Evolutionary conservation across 1,284 basidiomycete genomes (phyloP).

Genomic region (Afroboletus lepidellus): DNA sequence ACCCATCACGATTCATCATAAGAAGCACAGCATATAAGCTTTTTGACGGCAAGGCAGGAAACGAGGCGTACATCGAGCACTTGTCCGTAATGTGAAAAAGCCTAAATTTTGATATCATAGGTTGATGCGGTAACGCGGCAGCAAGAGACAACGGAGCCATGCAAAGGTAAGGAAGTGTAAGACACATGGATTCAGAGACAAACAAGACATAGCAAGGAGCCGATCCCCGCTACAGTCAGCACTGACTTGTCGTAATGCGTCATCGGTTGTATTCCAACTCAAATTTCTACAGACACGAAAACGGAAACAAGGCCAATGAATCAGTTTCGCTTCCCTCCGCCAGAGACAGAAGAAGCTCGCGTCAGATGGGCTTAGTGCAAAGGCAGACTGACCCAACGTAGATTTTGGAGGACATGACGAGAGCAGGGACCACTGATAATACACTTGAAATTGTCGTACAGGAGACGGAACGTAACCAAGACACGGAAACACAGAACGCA

Average conservation of each 20-base stretch:
- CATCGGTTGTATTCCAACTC: slow-evolving; percentile 95
- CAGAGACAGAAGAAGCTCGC: slow-evolving; percentile 43
- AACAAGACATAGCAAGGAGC: slow-evolving; percentile 37
- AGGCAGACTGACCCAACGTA: slow-evolving; percentile 80
- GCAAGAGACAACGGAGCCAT: slow-evolving; percentile 35
- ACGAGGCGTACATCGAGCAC: slow-evolving; percentile 72
- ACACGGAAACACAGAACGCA: slow-evolving; percentile 49
- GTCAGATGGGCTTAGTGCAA: slow-evolving; percentile 40
- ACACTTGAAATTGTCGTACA: slow-evolving; percentile 39
- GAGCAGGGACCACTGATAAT: slow-evolving; percentile 35
- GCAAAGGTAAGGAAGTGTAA: slow-evolving; percentile 29
- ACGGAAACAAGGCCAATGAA: slow-evolving; percentile 35
- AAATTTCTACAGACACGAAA: slow-evolving; percentile 68
- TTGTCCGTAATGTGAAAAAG: slow-evolving; percentile 65
- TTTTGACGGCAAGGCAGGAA: slow-evolving; percentile 37
- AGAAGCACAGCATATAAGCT: slow-evolving; percentile 22
- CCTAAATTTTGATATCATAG: slow-evolving; percentile 50
- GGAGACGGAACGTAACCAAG: slow-evolving; percentile 46
- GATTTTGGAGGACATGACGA: slow-evolving; percentile 74
- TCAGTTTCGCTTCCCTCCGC: slow-evolving; percentile 51
- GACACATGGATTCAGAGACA: slow-evolving; percentile 30
- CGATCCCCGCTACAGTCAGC: slow-evolving; percentile 40
- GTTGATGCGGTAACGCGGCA: slow-evolving; percentile 20
- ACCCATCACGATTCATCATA: slow-evolving; percentile 7
- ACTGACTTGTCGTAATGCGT: slow-evolving; percentile 82